Evolutionary conservation across 2,329 filamentous ascomycete species (phyloP), one percentile per base, ranked within the genome.

Genomic region (Ascochyta koolunga): DNA sequence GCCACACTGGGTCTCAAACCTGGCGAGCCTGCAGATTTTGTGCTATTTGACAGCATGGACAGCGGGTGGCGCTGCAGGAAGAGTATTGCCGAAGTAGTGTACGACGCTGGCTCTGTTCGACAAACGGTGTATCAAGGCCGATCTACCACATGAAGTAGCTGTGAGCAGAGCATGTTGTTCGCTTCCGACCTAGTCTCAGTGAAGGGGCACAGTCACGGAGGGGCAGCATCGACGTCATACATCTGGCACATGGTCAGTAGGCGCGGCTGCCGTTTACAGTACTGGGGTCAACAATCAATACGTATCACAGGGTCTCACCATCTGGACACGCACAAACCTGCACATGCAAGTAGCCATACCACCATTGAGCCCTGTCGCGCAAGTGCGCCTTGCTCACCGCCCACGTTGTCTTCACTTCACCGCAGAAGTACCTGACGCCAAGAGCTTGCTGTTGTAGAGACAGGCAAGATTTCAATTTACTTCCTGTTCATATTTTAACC

Each of bases 51-150:
- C 35, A 66, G 63, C 13, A 65, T 68, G 39, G 62, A 73, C 10
- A 56, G 62, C 11, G 70, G 68, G 7, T 79, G 79, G 79, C 67
- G 73, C 38, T 76, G 70, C 39, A 70, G 76, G 50, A 76, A 69
- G 61, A 76, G 65, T 45, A 70, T 81, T 18, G 65, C 64, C 29
- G 77, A 80, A 56, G 71, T 75, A n/a, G 74, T 81, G 6, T 80
- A 79, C 50, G 78, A 81, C 59, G 69, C 74, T 29, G 67, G 72
- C n/a, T 31, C 63, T 21, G 54, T 39, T 31, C 61, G 72, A 49
- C 65, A 68, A 58, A 74, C 72, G 3, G 60, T 75, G 7, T 63
- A 64, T 24, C 51, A 47, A 13, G 72, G 73, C 5, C 62, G 54
- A 21, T 7, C 29, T 19, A 27, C 19, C 21, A 33, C 40, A 41